These are phyloP conservation scores for Sporothrix variecibatus DNA, from an alignment of 2,329 filamentous ascomycete genomes.

Conservation along the genomic window DNA sequence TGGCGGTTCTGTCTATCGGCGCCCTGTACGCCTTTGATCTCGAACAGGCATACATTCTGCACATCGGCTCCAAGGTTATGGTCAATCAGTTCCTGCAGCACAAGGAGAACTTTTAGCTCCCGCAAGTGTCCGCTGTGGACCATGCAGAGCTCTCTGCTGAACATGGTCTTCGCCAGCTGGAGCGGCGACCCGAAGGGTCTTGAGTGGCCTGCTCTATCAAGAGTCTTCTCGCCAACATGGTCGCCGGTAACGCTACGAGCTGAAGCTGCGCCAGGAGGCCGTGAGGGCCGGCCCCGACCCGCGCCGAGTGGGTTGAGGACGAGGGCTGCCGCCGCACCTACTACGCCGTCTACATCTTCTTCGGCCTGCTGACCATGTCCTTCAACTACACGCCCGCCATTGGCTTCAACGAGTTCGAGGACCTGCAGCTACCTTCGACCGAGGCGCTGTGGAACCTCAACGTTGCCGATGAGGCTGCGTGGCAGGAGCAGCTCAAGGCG, in stretches of 20 bases:
- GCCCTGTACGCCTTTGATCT: slow-evolving; percentile 96
- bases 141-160: slow-evolving; percentile 94
- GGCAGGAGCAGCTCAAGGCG: slow-evolving; percentile 74
- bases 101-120: slow-evolving; percentile 98
- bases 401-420: slow-evolving; percentile 97
- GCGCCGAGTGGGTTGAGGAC: slow-evolving; percentile 93
- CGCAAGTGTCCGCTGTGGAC: slow-evolving; percentile 97
- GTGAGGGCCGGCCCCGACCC: slow-evolving; percentile 74
- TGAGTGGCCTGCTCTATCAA: slow-evolving; percentile 99
- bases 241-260: slow-evolving; percentile 95
- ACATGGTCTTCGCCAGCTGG: slow-evolving; percentile 99
- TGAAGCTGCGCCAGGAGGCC: slow-evolving; percentile 89
- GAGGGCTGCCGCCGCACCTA: slow-evolving; percentile 96
- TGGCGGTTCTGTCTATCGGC: slow-evolving; percentile 92
- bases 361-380: slow-evolving; percentile 88
- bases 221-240: slow-evolving; percentile 97
- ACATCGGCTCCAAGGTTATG: slow-evolving; percentile 95
- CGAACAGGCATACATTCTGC: slow-evolving; percentile 93
- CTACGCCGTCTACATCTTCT: slow-evolving; percentile 99
- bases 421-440: slow-evolving; percentile 86
- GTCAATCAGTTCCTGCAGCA: slow-evolving; percentile 97
- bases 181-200: slow-evolving; percentile 95
- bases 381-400: slow-evolving; percentile 99
- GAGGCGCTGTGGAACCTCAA: slow-evolving; percentile 93
- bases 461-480: slow-evolving; percentile 73